Evolutionary conservation across 2,329 filamentous ascomycete genomes (phyloP), one percentile per base, ranked within the genome.

Genomic region (Exophiala oligosperma): DNA sequence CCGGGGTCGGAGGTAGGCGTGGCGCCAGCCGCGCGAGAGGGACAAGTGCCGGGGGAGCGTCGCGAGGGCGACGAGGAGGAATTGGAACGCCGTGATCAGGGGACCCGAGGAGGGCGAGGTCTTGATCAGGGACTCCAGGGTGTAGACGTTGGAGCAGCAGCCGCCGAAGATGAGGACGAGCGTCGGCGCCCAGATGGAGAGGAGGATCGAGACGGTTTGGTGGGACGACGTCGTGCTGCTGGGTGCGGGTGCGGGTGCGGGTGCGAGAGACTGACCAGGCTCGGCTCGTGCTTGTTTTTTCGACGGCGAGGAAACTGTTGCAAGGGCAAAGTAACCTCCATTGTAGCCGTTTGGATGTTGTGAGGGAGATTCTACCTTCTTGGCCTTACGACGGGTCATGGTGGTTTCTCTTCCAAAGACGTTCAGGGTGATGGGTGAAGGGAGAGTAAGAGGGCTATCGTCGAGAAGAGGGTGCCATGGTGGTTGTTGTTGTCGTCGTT

Each of bases 141-240:
- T 91, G 76, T 96, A 97, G n/a, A 92, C 92, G 81, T 96, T 96
- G 37, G 91, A 91, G 76, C 92, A 96, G 72, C 92, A 96, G 29
- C 94, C 94, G 52, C 94, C 94, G 73, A 99, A 97, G 59, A 99
- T 97, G 65, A 97, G 82, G 52, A 81, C 82, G 57, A 93, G 81
- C 82, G 95, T 95, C 57, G 62, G 62, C 4, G 64, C 56, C 57
- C 58, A 65, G 52, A 65, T 65, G 24, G 56, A 58, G 23, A 61
- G 55, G 49, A 63, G 55, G 49, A 63, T 49, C 3, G 58, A 61
- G 21, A 38, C 40, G 9, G 52, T 53, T 37, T 49, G 17, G 17
- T 17, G 17, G 17, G 1, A 17, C 17, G 52, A 52, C 12, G 48
- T 24, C 1, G 40, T 52, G 26, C 24, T n/a, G 26, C 8, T n/a